Conservation (phyloP, 768 basidiomycete genomes). For the Phlebiopsis gigantea region DNA sequence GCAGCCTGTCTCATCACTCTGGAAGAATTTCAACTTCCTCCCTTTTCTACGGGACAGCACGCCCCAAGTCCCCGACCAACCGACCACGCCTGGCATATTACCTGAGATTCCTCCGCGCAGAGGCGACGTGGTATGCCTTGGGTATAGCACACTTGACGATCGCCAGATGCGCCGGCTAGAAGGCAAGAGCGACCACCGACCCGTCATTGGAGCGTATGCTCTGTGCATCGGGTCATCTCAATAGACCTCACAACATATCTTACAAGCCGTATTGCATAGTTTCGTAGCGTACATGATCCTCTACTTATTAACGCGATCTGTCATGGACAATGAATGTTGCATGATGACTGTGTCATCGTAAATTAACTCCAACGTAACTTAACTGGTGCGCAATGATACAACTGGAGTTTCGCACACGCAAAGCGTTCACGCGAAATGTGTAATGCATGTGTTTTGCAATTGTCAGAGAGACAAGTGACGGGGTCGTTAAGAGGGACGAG, state of each 20-base stretch:
- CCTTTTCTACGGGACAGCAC: slow-evolving; percentile 40
- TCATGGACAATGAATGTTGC: background rate
- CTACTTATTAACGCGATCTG: background rate
- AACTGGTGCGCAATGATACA: background rate
- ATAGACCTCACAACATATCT: background rate
- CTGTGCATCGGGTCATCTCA: slow-evolving; percentile 42
- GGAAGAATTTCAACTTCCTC: slow-evolving; percentile 38
- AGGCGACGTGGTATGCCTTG: slow-evolving; percentile 71
- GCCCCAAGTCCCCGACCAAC: slow-evolving; percentile 20
- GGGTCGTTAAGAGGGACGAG: background rate
- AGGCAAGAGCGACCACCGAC: slow-evolving; percentile 79
- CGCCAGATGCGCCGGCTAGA: slow-evolving; percentile 68
- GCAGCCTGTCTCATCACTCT: slow-evolving; percentile 28
- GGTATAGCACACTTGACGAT: slow-evolving; percentile 73
- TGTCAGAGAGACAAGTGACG: background rate
- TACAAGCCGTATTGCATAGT: background rate
- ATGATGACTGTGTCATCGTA: background rate
- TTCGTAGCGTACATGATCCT: background rate
- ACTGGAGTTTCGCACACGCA: background rate
- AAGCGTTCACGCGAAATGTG: background rate
- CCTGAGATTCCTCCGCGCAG: slow-evolving; percentile 26
- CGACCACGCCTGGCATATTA: background rate
- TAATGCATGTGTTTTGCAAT: background rate
- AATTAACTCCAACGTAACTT: too few relatives aligned
- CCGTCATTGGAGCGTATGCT: slow-evolving; percentile 76